Evolutionary conservation across 345 rosid species (phyloP).

Genomic region (Clarkia xantiana): DNA sequence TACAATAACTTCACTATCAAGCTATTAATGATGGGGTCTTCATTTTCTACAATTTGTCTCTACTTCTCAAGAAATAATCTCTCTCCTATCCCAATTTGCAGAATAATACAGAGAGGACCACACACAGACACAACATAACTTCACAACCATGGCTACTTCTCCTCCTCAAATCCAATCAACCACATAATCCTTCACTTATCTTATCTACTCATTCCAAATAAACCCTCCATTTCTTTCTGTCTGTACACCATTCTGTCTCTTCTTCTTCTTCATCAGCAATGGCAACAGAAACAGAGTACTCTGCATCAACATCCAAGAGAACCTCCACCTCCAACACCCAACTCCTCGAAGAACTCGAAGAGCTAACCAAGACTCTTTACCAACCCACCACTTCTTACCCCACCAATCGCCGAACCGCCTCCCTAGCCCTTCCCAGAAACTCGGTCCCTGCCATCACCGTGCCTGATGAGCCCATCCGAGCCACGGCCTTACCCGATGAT

Average conservation of each 20-base stretch:
- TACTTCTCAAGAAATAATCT: too few relatives aligned
- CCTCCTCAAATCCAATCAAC: slow-evolving; percentile 12
- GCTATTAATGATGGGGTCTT: too few relatives aligned
- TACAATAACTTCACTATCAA: too few relatives aligned
- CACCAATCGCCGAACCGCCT: slow-evolving; percentile 46
- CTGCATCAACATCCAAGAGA: slow-evolving; percentile 24
- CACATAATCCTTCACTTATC: slow-evolving; percentile 9
- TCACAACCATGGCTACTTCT: slow-evolving; percentile 6
- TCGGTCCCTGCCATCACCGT: slow-evolving; percentile 30
- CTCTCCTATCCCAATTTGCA: too few relatives aligned
- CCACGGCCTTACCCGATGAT: slow-evolving; percentile 14
- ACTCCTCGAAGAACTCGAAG: slow-evolving; percentile 76
- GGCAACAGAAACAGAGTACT: slow-evolving; percentile 33
- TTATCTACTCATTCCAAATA: slow-evolving; percentile 3
- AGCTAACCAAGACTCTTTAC: slow-evolving; percentile 66
- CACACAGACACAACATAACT: neutral
- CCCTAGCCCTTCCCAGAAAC: slow-evolving; percentile 68
- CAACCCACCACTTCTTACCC: slow-evolving; percentile 36
- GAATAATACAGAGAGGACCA: slow-evolving; percentile 13
- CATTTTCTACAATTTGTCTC: too few relatives aligned
- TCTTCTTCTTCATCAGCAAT: neutral
- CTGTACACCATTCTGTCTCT: neutral
- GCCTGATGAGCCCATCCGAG: slow-evolving; percentile 24
- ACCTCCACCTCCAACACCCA: slow-evolving; percentile 55
- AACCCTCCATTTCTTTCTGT: neutral